Conservation (phyloP, 208 protist genomes). For the Leishmania lainsoni region DNA sequence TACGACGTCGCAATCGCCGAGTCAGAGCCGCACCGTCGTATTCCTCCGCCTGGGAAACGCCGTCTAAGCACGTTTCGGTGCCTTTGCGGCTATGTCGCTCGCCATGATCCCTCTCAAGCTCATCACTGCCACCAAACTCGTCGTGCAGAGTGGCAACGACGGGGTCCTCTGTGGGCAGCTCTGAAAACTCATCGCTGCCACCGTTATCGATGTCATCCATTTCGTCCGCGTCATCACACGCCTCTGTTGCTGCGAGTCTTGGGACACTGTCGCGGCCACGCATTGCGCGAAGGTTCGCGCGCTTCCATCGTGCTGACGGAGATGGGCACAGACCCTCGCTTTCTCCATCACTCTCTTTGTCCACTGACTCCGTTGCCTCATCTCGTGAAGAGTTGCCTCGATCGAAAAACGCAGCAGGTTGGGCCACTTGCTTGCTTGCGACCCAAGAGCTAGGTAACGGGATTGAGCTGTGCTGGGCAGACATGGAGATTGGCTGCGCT, state of each 20-base stretch:
- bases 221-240: neutral
- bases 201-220: neutral
- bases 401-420: neutral
- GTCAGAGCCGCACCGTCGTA: neutral
- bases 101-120: neutral
- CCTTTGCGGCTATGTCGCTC: neutral
- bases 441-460: neutral
- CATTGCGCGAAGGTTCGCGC: neutral
- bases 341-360: neutral
- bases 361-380: neutral
- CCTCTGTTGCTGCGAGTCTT: neutral
- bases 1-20: neutral
- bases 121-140: neutral
- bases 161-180: slow-evolving; percentile 6
- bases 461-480: neutral
- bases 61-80: slow-evolving; percentile 1
- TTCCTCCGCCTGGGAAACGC: neutral
- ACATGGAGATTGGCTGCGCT: neutral
- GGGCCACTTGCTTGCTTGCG: neutral
- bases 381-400: neutral
- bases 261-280: neutral
- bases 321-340: neutral
- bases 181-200: neutral
- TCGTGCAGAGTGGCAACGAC: neutral
- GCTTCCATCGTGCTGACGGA: neutral